phyloP scores from a whole-genome alignment of 164 flowering plant genomes.

The Brasenia schreberi region DNA sequence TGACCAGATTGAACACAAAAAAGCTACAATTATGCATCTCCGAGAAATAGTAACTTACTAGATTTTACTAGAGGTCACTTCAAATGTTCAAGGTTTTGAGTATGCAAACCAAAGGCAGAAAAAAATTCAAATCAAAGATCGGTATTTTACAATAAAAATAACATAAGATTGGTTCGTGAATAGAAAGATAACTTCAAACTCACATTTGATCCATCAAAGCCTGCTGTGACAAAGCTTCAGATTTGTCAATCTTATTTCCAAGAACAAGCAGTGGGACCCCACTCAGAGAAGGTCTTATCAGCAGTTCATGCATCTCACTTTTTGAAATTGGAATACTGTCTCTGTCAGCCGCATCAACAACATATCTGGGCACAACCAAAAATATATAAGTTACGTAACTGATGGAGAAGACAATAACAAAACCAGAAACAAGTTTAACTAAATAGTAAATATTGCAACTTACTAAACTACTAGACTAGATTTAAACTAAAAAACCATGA shows the following conservation, averaged over 20 bases:
- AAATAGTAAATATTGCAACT: too few relatives aligned
- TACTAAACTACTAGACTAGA: too few relatives aligned
- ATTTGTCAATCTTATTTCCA: slow-evolving; percentile 86
- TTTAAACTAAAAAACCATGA: too few relatives aligned
- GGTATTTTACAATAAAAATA: background rate
- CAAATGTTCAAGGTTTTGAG: too few relatives aligned
- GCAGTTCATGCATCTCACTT: slow-evolving; percentile 72
- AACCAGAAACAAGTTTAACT: too few relatives aligned
- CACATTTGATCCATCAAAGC: slow-evolving; percentile 85
- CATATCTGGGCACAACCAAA: slow-evolving; percentile 37
- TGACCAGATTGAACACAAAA: too few relatives aligned
- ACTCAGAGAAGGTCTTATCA: slow-evolving; percentile 53
- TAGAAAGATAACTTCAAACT: slow-evolving; percentile 12
- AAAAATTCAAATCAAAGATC: too few relatives aligned
- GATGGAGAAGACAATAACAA: background rate
- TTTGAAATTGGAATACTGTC: slow-evolving; percentile 71
- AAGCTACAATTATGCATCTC: too few relatives aligned
- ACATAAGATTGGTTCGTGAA: background rate
- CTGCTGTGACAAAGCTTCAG: slow-evolving; percentile 84
- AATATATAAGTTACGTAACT: background rate
- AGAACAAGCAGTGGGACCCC: slow-evolving; percentile 78
- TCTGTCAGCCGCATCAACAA: slow-evolving; percentile 92
- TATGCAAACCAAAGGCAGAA: too few relatives aligned
- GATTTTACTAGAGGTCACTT: too few relatives aligned
- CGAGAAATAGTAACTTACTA: too few relatives aligned